Evolutionary conservation across 768 basidiomycete genomes (phyloP), one percentile per base, ranked within the genome.

Genomic region (Scleroderma citrinum): DNA sequence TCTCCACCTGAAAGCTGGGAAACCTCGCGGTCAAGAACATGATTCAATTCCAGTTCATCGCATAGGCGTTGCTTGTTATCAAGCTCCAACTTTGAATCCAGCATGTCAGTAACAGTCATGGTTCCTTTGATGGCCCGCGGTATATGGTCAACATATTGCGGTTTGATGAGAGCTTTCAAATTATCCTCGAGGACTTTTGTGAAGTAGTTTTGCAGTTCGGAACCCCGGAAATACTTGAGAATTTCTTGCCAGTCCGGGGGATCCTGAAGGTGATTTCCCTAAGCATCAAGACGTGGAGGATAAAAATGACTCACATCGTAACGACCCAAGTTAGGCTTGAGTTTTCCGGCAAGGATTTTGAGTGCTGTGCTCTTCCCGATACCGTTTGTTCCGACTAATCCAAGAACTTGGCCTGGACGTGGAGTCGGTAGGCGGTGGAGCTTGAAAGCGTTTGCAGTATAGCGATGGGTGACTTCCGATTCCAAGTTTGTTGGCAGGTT

Each of bases 211-310:
- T 99, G 96, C 21, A 99, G 78, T 70, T 98, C 96, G 6, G 94
- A 97, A 46, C 96, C 96, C 55, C 96, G 85, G 79, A 97, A 99
- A 66, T 99, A 88, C 69, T 95, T 95, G 44, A 99, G 73, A 56
- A 99, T 97, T 65, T 98, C 96, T 66, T 92, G 85, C 96, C 96
- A 99, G 64, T 98, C 96, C 16, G 96, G 96, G 19, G 96, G 96
- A 64, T 96, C 91, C 91, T 92, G 53, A 26, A 42, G 8, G 26
- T 29, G 10, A 44, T 29, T 51, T 56, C 17, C 26, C 24, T 43
- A 14, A 50, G 37, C 38, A 32, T 35, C 29, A 16, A 41, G 42
- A 19, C 48, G 42, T 30, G 4, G 37, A 3, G 31, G 39, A 41
- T 21, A 44, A 14, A 40, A 26, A 26, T 31, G 20, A 70, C 86